Base-by-base conservation (phyloP, 352 stramenopile species). In the Phytopythium chamaehyphon region DNA sequence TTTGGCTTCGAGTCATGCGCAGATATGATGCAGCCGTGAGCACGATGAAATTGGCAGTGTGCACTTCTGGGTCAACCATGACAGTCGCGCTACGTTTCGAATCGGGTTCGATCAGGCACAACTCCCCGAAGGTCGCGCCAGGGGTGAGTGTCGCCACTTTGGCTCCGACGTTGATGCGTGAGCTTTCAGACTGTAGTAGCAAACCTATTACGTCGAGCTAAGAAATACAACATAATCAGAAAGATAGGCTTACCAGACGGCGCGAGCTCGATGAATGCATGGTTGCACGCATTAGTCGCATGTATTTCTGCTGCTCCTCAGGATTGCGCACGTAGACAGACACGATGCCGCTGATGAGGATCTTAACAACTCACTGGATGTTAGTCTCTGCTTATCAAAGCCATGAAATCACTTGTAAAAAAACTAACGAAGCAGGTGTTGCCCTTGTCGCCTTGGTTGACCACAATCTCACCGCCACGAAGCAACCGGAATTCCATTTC, bases 401-500 rank as follows among this genome's bases (percentile, higher is more conserved):
- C 21, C 14, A 38, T 10, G 10, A 37, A 35, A 18, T 42, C 39
- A n/a, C n/a, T n/a, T n/a, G n/a, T n/a, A 23, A 55, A 28, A n/a
- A 26, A 14, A 63, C 69, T 38, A 65, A 90, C 79, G 57, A 93
- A 93, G 66, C 83, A 93, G 31, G 83, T 93, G 61, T 85, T 88
- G 60, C 83, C 83, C 35, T 90, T 90, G 15, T 93, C 80, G 54
- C 83, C 83, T 55, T 91, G 83, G 49, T 90, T 87, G 19, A 93
- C 83, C 40, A 91, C 73, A 6, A 91, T 74, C 39, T 90, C 63
- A 26, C 76, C 73, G 26, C 71, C 73, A 48, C 70, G 63, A 21
- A 90, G 66, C 57, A 91, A 77, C 2, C 85, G 62, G 47, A 93
- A 91, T 48, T 93, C 83, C 78, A 93, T 90, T 42, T 93, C 83